Evolutionary conservation across 2,329 filamentous ascomycete genomes (phyloP).

Genomic region (Thelonectria blattea): DNA sequence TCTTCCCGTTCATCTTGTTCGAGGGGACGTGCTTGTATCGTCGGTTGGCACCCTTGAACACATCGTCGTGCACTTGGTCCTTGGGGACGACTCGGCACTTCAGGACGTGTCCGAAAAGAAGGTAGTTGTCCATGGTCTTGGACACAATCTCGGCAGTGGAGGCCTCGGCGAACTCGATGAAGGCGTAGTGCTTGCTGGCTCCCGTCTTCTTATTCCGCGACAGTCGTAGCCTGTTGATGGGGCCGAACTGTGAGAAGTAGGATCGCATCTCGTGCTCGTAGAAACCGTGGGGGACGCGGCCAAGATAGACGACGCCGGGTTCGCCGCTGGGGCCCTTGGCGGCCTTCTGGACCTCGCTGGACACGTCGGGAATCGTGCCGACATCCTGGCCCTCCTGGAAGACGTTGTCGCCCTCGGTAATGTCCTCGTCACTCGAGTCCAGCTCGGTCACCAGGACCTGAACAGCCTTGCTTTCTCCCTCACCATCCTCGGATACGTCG

Average conservation of each 20-base stretch:
- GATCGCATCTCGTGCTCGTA: conserved; percentile 94
- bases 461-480: conserved; percentile 50
- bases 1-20: conserved; percentile 82
- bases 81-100: conserved; percentile 81
- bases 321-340: conserved; percentile 54
- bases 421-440: conserved; percentile 53
- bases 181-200: conserved; percentile 90
- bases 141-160: conserved; percentile 84
- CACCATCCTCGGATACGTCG: conserved; percentile 44
- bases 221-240: conserved; percentile 77
- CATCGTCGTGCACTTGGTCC: conserved; percentile 77
- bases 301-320: conserved; percentile 86
- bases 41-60: conserved; percentile 90
- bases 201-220: conserved; percentile 93
- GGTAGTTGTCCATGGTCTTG: conserved; percentile 97
- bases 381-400: conserved; percentile 58
- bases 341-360: conserved; percentile 53
- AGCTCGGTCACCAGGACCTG: conserved; percentile 52
- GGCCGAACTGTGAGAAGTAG: conserved; percentile 94
- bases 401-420: conserved; percentile 42
- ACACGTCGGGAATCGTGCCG: conserved; percentile 56
- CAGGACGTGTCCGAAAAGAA: conserved; percentile 92
- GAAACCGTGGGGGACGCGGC: conserved; percentile 90
- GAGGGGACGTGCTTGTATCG: conserved; percentile 89
- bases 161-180: conserved; percentile 87